Conservation (phyloP, 202 grass and related monocot species). For the Dendrocalamus latiflorus region DNA sequence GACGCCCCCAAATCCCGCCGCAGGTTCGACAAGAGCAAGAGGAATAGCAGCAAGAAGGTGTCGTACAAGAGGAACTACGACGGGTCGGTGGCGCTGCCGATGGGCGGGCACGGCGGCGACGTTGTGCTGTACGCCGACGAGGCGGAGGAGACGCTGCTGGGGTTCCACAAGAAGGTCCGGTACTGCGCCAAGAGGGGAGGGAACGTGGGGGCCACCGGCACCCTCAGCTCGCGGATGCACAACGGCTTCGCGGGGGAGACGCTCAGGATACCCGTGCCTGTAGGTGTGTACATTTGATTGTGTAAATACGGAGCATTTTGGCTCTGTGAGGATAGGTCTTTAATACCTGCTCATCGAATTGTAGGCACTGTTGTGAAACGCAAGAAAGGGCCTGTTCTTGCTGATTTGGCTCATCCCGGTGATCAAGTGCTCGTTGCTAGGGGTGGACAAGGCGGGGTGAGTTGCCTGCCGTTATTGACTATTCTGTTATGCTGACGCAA, state of each 20-base stretch:
- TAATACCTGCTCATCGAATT: not conserved
- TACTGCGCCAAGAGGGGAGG: slow-evolving; percentile 76
- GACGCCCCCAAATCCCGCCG: slow-evolving; percentile 38
- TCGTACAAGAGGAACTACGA: slow-evolving; percentile 89
- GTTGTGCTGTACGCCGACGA: slow-evolving; percentile 83
- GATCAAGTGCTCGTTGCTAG: slow-evolving; percentile 88
- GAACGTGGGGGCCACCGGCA: slow-evolving; percentile 69
- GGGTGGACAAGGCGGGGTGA: slow-evolving; percentile 90
- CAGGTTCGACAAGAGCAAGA: slow-evolving; percentile 49
- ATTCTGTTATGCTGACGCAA: not conserved
- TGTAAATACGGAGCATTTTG: not conserved
- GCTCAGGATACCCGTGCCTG: slow-evolving; percentile 83
- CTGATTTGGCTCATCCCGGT: slow-evolving; percentile 77
- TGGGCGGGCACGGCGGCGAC: slow-evolving; percentile 83
- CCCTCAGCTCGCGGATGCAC: slow-evolving; percentile 71
- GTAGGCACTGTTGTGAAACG: slow-evolving; percentile 83
- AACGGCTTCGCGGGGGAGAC: slow-evolving; percentile 60
- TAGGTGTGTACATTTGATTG: slow-evolving; percentile 56
- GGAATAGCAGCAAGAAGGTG: slow-evolving; percentile 42
- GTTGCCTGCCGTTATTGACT: slow-evolving; percentile 1
- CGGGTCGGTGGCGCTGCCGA: slow-evolving; percentile 76
- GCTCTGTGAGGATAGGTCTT: not conserved
- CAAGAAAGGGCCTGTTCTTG: slow-evolving; percentile 80
- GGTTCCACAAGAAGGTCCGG: slow-evolving; percentile 76
- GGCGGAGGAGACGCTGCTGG: slow-evolving; percentile 62